A percentile compares a stretch with the other conserved stretches of the same genome.
phyloP scores from a whole-genome alignment of 2,329 filamentous ascomycete species.

The Arthrobotrys musiformis region DNA sequence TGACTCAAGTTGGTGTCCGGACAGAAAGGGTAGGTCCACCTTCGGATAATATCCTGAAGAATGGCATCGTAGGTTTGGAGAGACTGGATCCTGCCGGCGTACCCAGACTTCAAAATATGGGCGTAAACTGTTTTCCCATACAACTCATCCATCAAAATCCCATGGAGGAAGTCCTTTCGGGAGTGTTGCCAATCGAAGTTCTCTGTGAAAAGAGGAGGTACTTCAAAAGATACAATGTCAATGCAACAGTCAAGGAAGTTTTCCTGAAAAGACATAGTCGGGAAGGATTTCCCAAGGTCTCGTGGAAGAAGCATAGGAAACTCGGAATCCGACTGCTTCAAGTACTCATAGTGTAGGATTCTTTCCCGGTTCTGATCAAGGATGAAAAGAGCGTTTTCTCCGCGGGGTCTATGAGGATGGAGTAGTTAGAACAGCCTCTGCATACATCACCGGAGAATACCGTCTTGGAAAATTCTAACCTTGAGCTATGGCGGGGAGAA shows the following conservation, averaged over 20 bases:
- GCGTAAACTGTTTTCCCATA: conserved; percentile 97
- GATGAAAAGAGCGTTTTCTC: conserved; percentile 75
- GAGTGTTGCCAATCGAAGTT: conserved; percentile 97
- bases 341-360: conserved; percentile 94
- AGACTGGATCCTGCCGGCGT: conserved; percentile 85
- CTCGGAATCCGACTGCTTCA: conserved; percentile 74
- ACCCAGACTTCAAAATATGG: conserved; percentile 82
- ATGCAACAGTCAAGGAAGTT: conserved; percentile 94
- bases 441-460: neutral
- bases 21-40: conserved; percentile 88
- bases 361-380: conserved; percentile 81
- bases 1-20: conserved; percentile 86
- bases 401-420: conserved; percentile 45
- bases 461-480: conserved; percentile 67
- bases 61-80: conserved; percentile 90
- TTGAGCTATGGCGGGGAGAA: conserved; percentile 78
- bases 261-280: conserved; percentile 82
- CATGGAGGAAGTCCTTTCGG: conserved; percentile 86
- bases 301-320: conserved; percentile 79
- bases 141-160: conserved; percentile 93
- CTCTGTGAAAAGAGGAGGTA: conserved; percentile 93
- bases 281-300: conserved; percentile 77
- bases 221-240: conserved; percentile 96
- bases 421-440: neutral
- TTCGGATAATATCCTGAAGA: conserved; percentile 82